Base-by-base conservation (phyloP, 2,329 filamentous ascomycete species). In the Xylariaceae sp. region DNA sequence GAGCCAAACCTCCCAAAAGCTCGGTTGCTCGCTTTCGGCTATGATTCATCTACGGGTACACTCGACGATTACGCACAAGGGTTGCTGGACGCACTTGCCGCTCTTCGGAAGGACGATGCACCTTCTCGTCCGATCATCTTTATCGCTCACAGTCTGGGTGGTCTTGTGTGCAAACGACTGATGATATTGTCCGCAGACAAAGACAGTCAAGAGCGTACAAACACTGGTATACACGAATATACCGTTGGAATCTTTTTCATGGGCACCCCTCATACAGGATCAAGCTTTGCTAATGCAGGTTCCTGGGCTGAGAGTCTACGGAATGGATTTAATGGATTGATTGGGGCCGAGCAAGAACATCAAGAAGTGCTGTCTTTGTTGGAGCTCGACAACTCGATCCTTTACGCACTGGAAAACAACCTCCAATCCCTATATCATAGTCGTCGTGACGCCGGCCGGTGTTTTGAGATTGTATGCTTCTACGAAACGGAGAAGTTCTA, bases 101-200 rank as follows among this genome's bases (percentile, higher is more conserved):
- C 17, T 18, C 17, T 18, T 18, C 17, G 17, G 17, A 18, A 18
- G 2, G 17, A 18, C 61, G 23, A 49, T 45, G 18, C 4, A 64
- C 62, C n/a, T 64, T 66, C 10, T 64, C 66, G 11, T 50, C 58
- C 4, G 71, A 53, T 76, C 23, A 69, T 77, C 11, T 74, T 77
- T 35, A 67, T 77, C 4, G 68, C 65, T 5, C 75, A 77, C 59
- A 75, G 75, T 60, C 63, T 77, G 0, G 75, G 75, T 7, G 75
- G 75, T 4, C 64, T 78, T 4, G 72, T 77, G 9, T 75, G 70
- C 63, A 73, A 78, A 59, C 56, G 17, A 18, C 17, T 18, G 17
- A 18, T 18, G 17, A 18, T 18, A 2, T 18, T 18, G 17, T 18
- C 17, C 17, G 17, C 17, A 18, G 17, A 18, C 17, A 18, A 18